Evolutionary conservation across 2,329 filamentous ascomycete genomes (phyloP).

Genomic region (Diplocarpon rosae): DNA sequence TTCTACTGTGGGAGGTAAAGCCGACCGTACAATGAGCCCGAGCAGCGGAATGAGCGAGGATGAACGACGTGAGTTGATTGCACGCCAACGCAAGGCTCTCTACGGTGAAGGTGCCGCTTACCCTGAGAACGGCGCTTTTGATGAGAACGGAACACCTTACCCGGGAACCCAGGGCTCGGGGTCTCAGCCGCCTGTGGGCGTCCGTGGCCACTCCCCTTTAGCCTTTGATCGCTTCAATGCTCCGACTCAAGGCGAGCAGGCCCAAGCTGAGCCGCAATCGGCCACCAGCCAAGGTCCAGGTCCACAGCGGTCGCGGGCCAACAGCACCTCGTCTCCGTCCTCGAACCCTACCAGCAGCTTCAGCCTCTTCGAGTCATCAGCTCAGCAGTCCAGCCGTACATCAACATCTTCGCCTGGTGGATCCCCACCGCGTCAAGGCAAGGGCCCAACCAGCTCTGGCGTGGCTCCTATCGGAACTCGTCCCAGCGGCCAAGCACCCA

Average conservation of each 20-base stretch:
- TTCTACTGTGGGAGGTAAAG: slow-evolving; percentile 58
- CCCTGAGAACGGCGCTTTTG: slow-evolving; percentile 55
- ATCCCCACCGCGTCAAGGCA: slow-evolving; percentile 63
- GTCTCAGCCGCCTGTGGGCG: slow-evolving; percentile 47
- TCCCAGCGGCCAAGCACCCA: slow-evolving; percentile 49
- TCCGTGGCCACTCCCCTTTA: slow-evolving; percentile 70
- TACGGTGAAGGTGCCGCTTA: slow-evolving; percentile 69
- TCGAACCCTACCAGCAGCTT: slow-evolving; percentile 50
- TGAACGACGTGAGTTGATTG: slow-evolving; percentile 89
- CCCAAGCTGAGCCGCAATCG: slow-evolving; percentile 38
- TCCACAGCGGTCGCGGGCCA: slow-evolving; percentile 51
- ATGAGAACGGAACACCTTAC: slow-evolving; percentile 54
- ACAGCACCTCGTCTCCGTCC: slow-evolving; percentile 78
- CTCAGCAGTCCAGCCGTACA: slow-evolving; percentile 63
- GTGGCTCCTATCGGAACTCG: slow-evolving; percentile 93
- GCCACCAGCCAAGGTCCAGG: slow-evolving; percentile 29
- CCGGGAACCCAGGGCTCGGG: slow-evolving; percentile 54
- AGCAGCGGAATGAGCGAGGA: slow-evolving; percentile 80
- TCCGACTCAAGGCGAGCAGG: slow-evolving; percentile 18
- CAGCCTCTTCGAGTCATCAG: slow-evolving; percentile 47
- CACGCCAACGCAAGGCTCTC: slow-evolving; percentile 86
- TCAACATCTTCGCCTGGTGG: slow-evolving; percentile 78
- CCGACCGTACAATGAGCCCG: slow-evolving; percentile 76
- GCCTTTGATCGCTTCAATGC: no score
- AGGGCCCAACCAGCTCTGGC: slow-evolving; percentile 45